These are phyloP conservation scores for Mikania micrantha DNA, from an alignment of 129 eudicot genomes.

Conservation along the genomic window DNA sequence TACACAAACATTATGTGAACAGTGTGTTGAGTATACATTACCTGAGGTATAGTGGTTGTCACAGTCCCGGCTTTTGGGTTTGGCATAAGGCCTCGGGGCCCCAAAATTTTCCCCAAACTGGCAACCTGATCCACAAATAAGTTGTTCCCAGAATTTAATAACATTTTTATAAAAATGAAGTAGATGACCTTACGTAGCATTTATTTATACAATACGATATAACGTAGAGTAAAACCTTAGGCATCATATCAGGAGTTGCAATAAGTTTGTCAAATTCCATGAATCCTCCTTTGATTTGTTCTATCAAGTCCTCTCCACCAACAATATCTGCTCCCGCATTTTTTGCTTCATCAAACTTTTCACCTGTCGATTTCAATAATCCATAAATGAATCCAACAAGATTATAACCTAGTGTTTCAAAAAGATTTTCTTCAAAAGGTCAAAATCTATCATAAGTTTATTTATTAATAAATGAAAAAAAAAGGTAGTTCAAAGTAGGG, in stretches of 20 bases:
- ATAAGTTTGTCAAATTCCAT: slow-evolving; percentile 90
- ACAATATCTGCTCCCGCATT: slow-evolving; percentile 93
- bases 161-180: neutral
- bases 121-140: slow-evolving; percentile 58
- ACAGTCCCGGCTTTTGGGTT: slow-evolving; percentile 98
- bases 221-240: slow-evolving; percentile 52
- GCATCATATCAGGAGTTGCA: slow-evolving; percentile 99
- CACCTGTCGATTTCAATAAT: slow-evolving; percentile 47
- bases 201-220: neutral
- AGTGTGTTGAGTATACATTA: slow-evolving; percentile 16
- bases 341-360: slow-evolving; percentile 91
- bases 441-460: neutral
- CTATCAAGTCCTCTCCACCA: slow-evolving; percentile 95
- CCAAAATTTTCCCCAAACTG: slow-evolving; percentile 71
- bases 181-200: neutral
- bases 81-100: slow-evolving; percentile 99
- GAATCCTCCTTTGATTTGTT: slow-evolving; percentile 82
- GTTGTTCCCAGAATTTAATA: neutral
- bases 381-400: neutral
- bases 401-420: slow-evolving; percentile 6
- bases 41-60: slow-evolving; percentile 80
- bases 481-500: neutral
- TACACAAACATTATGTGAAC: neutral
- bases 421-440: neutral
- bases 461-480: neutral